Evolutionary conservation across 352 stramenopile genomes (phyloP).

Genomic region (Globisporangium polare): DNA sequence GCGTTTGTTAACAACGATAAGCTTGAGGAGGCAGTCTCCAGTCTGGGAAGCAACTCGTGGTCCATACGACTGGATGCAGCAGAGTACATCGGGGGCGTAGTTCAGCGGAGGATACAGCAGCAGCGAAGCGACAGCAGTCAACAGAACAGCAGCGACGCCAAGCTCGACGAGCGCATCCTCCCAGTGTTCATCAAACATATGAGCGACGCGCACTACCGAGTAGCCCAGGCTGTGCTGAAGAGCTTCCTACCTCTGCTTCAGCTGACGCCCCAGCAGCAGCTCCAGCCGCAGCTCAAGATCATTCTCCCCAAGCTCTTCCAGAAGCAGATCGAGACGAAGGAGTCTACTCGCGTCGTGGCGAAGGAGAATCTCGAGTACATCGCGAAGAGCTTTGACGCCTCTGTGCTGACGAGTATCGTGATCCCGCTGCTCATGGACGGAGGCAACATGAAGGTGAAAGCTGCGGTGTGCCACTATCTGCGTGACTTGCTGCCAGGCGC

Average conservation of each 20-base stretch:
- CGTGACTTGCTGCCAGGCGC: slow-evolving; percentile 47
- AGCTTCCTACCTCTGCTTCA: slow-evolving; percentile 52
- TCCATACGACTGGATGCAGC: slow-evolving; percentile 62
- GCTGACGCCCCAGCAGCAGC: slow-evolving; percentile 29
- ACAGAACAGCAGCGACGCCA: slow-evolving; percentile 19
- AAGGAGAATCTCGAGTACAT: slow-evolving; percentile 66
- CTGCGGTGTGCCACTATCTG: slow-evolving; percentile 63
- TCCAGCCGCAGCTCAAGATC: slow-evolving; percentile 49
- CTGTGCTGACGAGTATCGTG: slow-evolving; percentile 38
- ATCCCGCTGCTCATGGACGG: slow-evolving; percentile 66
- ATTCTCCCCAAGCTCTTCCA: slow-evolving; percentile 68
- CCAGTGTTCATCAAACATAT: slow-evolving; percentile 57
- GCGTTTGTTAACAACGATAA: slow-evolving; percentile 16
- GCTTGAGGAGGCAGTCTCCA: slow-evolving; percentile 50
- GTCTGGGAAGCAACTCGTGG: slow-evolving; percentile 55
- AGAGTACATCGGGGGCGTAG: slow-evolving; percentile 34
- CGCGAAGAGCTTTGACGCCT: slow-evolving; percentile 39
- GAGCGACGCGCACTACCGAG: slow-evolving; percentile 67
- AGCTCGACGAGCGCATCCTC: slow-evolving; percentile 59
- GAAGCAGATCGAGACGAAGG: slow-evolving; percentile 76
- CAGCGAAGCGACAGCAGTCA: slow-evolving; percentile 9
- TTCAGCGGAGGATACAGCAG: slow-evolving; percentile 18
- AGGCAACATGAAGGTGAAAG: slow-evolving; percentile 78
- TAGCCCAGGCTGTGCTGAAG: slow-evolving; percentile 65
- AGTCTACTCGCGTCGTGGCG: slow-evolving; percentile 41